Evolutionary conservation across 208 protist genomes (phyloP).

Genomic region (Leishmania gerbilli): DNA sequence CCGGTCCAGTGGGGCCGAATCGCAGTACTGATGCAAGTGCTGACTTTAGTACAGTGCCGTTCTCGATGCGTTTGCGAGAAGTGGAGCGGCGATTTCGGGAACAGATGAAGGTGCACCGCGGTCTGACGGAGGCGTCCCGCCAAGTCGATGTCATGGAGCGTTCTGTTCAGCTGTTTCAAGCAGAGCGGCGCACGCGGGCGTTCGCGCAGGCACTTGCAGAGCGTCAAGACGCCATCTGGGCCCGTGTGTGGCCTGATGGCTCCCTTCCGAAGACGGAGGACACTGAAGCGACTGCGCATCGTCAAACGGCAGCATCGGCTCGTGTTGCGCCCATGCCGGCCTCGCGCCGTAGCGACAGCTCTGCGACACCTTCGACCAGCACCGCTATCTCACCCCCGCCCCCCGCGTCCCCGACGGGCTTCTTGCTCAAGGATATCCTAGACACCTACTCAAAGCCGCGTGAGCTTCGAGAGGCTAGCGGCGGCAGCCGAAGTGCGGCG

Average conservation of each 20-base stretch:
- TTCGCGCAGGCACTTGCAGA: constrained; percentile 29
- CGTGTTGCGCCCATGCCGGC: not conserved
- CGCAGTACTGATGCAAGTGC: not conserved
- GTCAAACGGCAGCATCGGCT: not conserved
- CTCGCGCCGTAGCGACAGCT: not conserved
- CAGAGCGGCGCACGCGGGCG: constrained; percentile 43
- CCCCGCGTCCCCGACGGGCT: constrained; percentile 9
- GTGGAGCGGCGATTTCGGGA: constrained; percentile 56
- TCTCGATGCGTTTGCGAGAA: constrained; percentile 43
- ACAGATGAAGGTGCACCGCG: constrained; percentile 70
- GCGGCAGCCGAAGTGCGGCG: not conserved
- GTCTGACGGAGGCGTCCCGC: constrained; percentile 33
- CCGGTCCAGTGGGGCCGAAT: not conserved
- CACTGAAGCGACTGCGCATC: not conserved
- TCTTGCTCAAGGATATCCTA: constrained; percentile 48
- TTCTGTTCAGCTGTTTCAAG: constrained; percentile 31
- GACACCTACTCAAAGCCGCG: constrained; percentile 52
- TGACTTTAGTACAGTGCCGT: constrained; percentile 22
- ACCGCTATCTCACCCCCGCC: constrained; percentile 3
- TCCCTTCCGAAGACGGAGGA: not conserved
- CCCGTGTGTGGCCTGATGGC: constrained; percentile 27
- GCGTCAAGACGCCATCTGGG: constrained; percentile 28
- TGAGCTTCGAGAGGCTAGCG: constrained; percentile 1
- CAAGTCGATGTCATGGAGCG: constrained; percentile 33
- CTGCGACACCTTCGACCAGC: not conserved